Base-by-base conservation (phyloP, 2,329 filamentous ascomycete species). In the Pseudocercospora eumusae region DNA sequence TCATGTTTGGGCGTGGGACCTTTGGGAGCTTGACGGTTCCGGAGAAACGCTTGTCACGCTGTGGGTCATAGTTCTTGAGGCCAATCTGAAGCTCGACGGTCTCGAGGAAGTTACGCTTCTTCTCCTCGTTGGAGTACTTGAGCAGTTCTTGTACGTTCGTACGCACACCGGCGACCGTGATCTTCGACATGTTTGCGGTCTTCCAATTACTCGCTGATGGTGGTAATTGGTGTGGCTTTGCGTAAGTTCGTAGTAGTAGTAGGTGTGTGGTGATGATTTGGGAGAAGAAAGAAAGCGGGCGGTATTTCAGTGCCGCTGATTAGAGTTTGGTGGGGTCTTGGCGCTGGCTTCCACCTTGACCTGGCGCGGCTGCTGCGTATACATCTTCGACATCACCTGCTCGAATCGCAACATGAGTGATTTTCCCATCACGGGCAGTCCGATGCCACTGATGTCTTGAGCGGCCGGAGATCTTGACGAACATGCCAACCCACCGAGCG, bases 41-140 rank as follows among this genome's bases (percentile, higher is more conserved):
- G 63, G 91, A 96, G 93, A 99, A 99, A 96, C 93, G 93, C 93
- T 99, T 99, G 86, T 99, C 95, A 92, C 95, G 93, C 89, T 98
- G 86, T 78, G 95, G 93, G 81, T 99, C 74, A 66, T 96, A 96
- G 89, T 96, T 96, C 90, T 96, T 96, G 80, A 96, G 88, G 81
- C 91, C 91, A 85, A 96, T 95, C 74, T 82, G 79, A 69, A 82
- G 89, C 82, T 92, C 89, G 80, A 96, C 91, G 78, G 75, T 77
- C 72, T 77, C 74, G 69, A 77, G 73, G 70, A 76, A 77, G 75
- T 77, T 76, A 69, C 74, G 72, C 74, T 76, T 76, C 75, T 76
- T 76, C 69, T 74, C 71, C 64, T 76, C 73, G 66, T 73, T 73
- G 71, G 71, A 96, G 89, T 98, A 98, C 78, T 96, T 89, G 76